Conservation (phyloP, 805 yeast genomes). For the Candida tammaniensis region DNA sequence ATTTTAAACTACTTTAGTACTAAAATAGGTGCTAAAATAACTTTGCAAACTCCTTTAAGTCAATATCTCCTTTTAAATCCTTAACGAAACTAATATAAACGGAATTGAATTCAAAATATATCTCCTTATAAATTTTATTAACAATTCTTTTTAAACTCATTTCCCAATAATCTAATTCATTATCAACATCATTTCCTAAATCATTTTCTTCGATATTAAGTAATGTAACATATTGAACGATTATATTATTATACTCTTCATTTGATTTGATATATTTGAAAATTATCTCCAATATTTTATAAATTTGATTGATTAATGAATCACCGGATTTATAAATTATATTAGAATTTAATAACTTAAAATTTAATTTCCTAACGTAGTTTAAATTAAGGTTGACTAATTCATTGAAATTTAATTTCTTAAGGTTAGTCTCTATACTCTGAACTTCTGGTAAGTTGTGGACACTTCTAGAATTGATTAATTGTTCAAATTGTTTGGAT, state of each 20-base stretch:
- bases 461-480: constrained; percentile 4
- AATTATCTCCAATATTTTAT: constrained; percentile 26
- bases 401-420: constrained; percentile 40
- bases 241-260: constrained; percentile 29
- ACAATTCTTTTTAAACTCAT: constrained; percentile 33
- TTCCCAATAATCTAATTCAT: constrained; percentile 28
- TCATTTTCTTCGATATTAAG: constrained; percentile 23
- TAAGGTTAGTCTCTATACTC: constrained; percentile 3
- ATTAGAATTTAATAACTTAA: constrained; percentile 32
- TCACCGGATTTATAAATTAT: constrained; percentile 29
- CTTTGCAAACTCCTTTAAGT: constrained; percentile 40
- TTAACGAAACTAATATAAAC: constrained; percentile 41
- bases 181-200: constrained; percentile 19
- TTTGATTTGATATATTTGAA: constrained; percentile 33
- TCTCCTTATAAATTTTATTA: constrained; percentile 34
- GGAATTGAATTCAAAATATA: constrained; percentile 43
- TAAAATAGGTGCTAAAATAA: constrained; percentile 7
- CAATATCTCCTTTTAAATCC: constrained; percentile 54
- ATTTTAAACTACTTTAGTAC: neutral
- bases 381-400: constrained; percentile 35
- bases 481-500: constrained; percentile 6
- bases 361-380: constrained; percentile 25
- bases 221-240: constrained; percentile 27
- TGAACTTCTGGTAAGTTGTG: constrained; percentile 7
- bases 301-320: constrained; percentile 31